Conservation (phyloP, 768 basidiomycete species). For the Suillus paluster region DNA sequence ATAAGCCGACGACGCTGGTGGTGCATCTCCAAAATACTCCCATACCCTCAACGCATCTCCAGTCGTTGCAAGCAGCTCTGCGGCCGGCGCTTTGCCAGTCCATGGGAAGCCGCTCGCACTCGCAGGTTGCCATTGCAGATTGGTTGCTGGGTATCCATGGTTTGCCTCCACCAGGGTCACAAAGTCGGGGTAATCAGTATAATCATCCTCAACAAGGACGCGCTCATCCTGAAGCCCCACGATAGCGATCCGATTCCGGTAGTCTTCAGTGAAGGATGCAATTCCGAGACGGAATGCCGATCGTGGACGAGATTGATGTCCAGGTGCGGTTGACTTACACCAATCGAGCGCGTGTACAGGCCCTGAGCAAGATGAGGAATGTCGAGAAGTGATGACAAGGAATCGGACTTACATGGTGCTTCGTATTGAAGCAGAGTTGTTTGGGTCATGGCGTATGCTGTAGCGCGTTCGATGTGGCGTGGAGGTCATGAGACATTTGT, state of each 20-base stretch:
- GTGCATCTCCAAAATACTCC: conserved; percentile 79
- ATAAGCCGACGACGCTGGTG: conserved; percentile 60
- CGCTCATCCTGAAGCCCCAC: conserved; percentile 84
- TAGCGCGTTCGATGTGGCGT: conserved; percentile 28
- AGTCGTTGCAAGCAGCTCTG: conserved; percentile 91
- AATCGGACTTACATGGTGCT: conserved; percentile 70
- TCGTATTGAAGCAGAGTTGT: conserved; percentile 81
- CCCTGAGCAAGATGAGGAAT: conserved; percentile 53
- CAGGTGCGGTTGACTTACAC: conserved; percentile 81
- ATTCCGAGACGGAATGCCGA: conserved; percentile 86
- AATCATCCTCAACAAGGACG: conserved; percentile 86
- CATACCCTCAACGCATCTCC: conserved; percentile 93
- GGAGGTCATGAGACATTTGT: background rate
- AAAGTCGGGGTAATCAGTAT: conserved; percentile 84
- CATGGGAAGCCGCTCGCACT: conserved; percentile 65
- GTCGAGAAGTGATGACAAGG: conserved; percentile 4
- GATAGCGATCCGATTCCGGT: conserved; percentile 79
- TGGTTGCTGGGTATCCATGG: conserved; percentile 93
- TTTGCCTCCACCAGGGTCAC: conserved; percentile 81
- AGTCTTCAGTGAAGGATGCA: conserved; percentile 85
- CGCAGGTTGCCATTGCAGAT: conserved; percentile 90
- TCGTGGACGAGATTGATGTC: conserved; percentile 71
- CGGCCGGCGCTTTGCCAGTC: conserved; percentile 65
- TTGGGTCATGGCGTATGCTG: conserved; percentile 56
- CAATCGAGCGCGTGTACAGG: conserved; percentile 86